Percentiles rank a stretch among this genome's conserved stretches.
These are phyloP conservation scores for Puccinia horiana DNA, from an alignment of 1,284 basidiomycete species.

Conservation along the genomic window DNA sequence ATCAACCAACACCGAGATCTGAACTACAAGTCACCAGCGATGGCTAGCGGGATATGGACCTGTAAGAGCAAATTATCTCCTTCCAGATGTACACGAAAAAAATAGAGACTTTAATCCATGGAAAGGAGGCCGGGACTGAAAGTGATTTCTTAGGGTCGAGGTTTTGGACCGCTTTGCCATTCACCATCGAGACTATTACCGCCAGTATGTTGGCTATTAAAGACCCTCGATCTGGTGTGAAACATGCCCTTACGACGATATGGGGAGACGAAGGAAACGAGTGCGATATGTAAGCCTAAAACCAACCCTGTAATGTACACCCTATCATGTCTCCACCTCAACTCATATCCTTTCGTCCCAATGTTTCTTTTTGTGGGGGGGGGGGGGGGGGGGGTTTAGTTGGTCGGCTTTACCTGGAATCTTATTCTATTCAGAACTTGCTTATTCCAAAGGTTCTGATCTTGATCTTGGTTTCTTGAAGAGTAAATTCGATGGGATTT, in stretches of 20 bases:
- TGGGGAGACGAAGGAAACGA: slow-evolving; percentile 61
- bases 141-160: slow-evolving; percentile 44
- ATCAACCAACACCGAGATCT: slow-evolving; percentile 58
- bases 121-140: neutral
- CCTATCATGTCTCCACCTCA: no score
- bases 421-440: slow-evolving; percentile 58
- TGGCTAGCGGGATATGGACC: slow-evolving; percentile 59
- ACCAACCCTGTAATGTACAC: no score
- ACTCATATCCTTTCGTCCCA: neutral
- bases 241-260: slow-evolving; percentile 58
- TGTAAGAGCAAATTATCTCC: slow-evolving; percentile 51
- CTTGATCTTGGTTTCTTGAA: slow-evolving; percentile 54
- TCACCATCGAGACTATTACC: slow-evolving; percentile 59
- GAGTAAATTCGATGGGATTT: slow-evolving; percentile 56
- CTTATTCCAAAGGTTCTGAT: slow-evolving; percentile 54
- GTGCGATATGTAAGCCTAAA: slow-evolving; percentile 53
- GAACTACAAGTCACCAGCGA: slow-evolving; percentile 56
- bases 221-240: slow-evolving; percentile 54
- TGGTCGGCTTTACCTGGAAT: slow-evolving; percentile 54
- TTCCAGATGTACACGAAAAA: neutral
- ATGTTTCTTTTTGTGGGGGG: no score
- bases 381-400: slow-evolving; percentile 21
- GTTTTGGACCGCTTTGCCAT: slow-evolving; percentile 60
- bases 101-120: no score
- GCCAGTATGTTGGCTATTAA: slow-evolving; percentile 58